These are phyloP conservation scores for Acanthamoeba pearcei DNA, from an alignment of 208 protist species.

Conservation along the genomic window DNA sequence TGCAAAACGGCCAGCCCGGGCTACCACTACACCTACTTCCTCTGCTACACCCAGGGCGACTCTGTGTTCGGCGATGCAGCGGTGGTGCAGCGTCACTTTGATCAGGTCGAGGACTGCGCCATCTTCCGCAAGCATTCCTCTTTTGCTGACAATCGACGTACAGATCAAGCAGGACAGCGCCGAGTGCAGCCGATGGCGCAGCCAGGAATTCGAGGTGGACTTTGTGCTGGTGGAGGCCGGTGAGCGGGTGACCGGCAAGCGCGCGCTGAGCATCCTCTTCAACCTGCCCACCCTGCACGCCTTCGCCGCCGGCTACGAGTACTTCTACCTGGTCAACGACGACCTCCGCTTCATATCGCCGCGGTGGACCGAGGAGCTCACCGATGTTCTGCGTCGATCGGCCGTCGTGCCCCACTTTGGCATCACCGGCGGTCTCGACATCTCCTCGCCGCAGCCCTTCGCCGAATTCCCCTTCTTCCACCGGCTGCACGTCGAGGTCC, in stretches of 20 bases:
- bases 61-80: neutral
- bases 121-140: too few relatives aligned
- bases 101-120: too few relatives aligned
- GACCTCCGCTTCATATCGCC: slow-evolving; percentile 28
- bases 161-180: neutral
- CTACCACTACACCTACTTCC: slow-evolving; percentile 38
- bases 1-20: neutral
- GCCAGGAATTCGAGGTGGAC: neutral
- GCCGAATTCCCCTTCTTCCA: slow-evolving; percentile 66
- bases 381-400: neutral
- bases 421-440: slow-evolving; percentile 49
- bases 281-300: slow-evolving; percentile 37
- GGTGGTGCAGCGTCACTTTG: neutral
- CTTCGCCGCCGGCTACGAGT: slow-evolving; percentile 45
- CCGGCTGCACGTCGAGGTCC: neutral
- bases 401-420: slow-evolving; percentile 24
- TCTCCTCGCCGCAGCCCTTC: slow-evolving; percentile 39
- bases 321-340: slow-evolving; percentile 68
- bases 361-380: slow-evolving; percentile 19
- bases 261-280: slow-evolving; percentile 47
- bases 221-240: slow-evolving; percentile 66
- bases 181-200: neutral
- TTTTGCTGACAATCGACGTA: neutral
- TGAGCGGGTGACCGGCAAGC: neutral
- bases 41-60: slow-evolving; percentile 35